Conservation (phyloP, 768 basidiomycete species). For the Leccinum truebloodii region DNA sequence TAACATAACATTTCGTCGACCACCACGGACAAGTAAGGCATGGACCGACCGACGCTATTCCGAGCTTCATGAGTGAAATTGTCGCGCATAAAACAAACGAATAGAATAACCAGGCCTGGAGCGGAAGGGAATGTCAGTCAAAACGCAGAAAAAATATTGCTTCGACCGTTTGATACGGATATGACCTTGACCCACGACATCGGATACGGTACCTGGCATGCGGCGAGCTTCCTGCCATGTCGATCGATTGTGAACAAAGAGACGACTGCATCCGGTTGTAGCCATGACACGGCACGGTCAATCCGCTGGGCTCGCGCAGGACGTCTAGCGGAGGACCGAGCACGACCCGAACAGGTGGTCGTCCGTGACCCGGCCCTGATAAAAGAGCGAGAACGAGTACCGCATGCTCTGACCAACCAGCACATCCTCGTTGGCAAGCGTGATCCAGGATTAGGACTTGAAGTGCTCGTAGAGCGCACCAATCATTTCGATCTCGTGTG, state of each 20-base stretch:
- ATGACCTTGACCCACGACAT: slow-evolving; percentile 24
- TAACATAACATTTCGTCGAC: slow-evolving; percentile 5
- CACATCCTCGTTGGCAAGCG: slow-evolving; percentile 5
- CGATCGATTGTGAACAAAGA: slow-evolving; percentile 18
- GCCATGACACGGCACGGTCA: slow-evolving; percentile 26
- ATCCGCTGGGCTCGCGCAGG: slow-evolving; percentile 26
- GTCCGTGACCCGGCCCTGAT: slow-evolving; percentile 30
- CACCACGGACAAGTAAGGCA: not conserved
- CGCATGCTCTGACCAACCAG: slow-evolving; percentile 31
- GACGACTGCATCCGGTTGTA: slow-evolving; percentile 32
- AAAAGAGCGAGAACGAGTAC: slow-evolving; percentile 29
- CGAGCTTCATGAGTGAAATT: slow-evolving; percentile 4
- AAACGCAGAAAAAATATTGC: not conserved
- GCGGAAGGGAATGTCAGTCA: slow-evolving; percentile 8
- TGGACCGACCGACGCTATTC: too few relatives aligned
- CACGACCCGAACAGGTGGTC: slow-evolving; percentile 29
- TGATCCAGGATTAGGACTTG: slow-evolving; percentile 26
- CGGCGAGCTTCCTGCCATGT: slow-evolving; percentile 18
- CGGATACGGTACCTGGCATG: slow-evolving; percentile 28
- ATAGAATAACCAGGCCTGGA: slow-evolving; percentile 10
- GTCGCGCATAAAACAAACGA: not conserved
- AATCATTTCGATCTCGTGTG: slow-evolving; percentile 44
- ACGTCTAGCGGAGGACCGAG: slow-evolving; percentile 28
- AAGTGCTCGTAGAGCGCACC: slow-evolving; percentile 38
- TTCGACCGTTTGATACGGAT: slow-evolving; percentile 1